A percentile compares a stretch with the other conserved stretches of the same genome.
These are phyloP conservation scores for Sindora glabra DNA, from an alignment of 306 rosid species.

Conservation along the genomic window DNA sequence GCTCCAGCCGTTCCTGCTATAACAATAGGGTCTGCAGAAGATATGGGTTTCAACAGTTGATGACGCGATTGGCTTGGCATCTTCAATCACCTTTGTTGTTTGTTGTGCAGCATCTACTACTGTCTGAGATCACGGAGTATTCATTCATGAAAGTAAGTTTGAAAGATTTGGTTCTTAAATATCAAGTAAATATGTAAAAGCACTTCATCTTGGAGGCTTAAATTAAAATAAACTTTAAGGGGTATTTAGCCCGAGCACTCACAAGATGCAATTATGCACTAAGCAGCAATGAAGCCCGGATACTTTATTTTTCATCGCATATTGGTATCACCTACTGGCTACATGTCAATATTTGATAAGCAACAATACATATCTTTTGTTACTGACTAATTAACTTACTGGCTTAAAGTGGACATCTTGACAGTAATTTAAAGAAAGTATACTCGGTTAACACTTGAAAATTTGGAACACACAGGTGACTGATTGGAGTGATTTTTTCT, in stretches of 20 bases:
- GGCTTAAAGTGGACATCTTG: no score
- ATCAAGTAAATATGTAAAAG: not conserved
- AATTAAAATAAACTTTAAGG: not conserved
- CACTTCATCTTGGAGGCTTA: not conserved
- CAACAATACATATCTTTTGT: no score
- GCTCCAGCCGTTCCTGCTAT: constrained; percentile 77
- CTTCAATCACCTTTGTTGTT: constrained; percentile 76
- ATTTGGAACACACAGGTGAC: no score
- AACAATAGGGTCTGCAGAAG: constrained; percentile 68
- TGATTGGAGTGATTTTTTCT: no score
- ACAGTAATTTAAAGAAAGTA: no score
- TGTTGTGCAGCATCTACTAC: constrained; percentile 76
- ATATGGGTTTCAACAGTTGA: constrained; percentile 58
- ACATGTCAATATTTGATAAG: no score
- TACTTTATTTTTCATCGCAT: no score
- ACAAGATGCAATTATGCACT: no score
- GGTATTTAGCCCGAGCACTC: not conserved
- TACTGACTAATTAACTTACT: no score
- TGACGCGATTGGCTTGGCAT: constrained; percentile 73
- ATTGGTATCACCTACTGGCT: no score
- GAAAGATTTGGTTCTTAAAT: not conserved
- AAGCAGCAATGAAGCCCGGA: no score
- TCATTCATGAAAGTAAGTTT: not conserved
- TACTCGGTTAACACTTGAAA: no score
- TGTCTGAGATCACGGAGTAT: constrained; percentile 45